These are phyloP conservation scores for Melastoma malabathricum DNA, from an alignment of 345 rosid genomes.

Conservation along the genomic window DNA sequence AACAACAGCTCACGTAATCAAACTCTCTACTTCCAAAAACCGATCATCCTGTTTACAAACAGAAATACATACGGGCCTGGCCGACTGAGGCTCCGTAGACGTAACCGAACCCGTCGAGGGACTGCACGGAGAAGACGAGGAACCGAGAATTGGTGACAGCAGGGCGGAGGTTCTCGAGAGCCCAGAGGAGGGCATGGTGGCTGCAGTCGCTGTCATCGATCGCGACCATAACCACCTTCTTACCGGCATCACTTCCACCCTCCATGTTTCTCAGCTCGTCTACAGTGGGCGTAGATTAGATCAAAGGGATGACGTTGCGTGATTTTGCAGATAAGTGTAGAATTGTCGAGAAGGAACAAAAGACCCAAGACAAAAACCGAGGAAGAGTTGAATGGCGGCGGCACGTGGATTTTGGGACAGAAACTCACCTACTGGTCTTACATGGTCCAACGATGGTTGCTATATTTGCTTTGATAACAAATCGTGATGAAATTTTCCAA, in stretches of 20 bases:
- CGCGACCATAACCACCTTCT: slow-evolving; percentile 64
- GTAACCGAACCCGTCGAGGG: slow-evolving; percentile 23
- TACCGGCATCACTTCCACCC: slow-evolving; percentile 12
- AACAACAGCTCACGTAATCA: background rate
- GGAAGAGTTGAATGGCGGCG: no score
- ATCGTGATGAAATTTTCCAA: no score
- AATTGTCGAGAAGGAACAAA: no score
- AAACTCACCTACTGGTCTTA: no score
- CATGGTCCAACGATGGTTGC: no score
- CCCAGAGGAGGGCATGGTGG: slow-evolving; percentile 49
- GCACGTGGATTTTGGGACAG: no score
- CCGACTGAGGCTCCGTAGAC: slow-evolving; percentile 51
- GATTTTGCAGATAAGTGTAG: no score
- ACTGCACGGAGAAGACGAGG: slow-evolving; percentile 44
- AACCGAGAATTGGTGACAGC: slow-evolving; percentile 28
- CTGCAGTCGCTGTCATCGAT: slow-evolving; percentile 74
- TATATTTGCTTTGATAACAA: no score
- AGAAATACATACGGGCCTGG: slow-evolving; percentile 28
- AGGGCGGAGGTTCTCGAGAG: slow-evolving; percentile 29
- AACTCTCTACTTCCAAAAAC: background rate
- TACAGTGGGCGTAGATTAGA: background rate
- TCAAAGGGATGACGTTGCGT: no score
- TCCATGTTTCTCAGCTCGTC: slow-evolving; percentile 1
- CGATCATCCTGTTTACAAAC: background rate
- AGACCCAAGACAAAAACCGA: no score